These are phyloP conservation scores for Tricholoma furcatifolium DNA, from an alignment of 768 basidiomycete species.

Conservation along the genomic window DNA sequence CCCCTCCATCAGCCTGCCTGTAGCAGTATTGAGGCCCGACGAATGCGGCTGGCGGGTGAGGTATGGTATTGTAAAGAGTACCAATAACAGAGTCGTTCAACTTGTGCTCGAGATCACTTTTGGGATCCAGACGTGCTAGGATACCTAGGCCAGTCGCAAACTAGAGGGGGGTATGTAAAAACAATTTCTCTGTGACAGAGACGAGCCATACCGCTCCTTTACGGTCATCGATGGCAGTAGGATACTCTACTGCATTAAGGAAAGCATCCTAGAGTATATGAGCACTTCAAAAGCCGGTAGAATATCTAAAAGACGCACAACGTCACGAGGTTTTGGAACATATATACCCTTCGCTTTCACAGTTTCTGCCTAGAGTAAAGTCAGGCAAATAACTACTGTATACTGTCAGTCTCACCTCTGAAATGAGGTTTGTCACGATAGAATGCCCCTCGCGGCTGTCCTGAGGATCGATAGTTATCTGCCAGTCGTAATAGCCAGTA, in stretches of 20 bases:
- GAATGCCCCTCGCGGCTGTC: slow-evolving; percentile 31
- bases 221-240: slow-evolving; percentile 41
- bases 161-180: slow-evolving; percentile 10
- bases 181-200: background rate
- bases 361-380: slow-evolving; percentile 11
- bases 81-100: slow-evolving; percentile 29
- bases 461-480: slow-evolving; percentile 30
- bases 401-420: slow-evolving; percentile 14
- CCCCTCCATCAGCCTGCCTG: slow-evolving; percentile 47
- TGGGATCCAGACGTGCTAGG: slow-evolving; percentile 23
- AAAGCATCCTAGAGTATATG: slow-evolving; percentile 24
- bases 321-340: slow-evolving; percentile 20
- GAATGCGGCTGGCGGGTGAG: slow-evolving; percentile 42
- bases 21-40: slow-evolving; percentile 34
- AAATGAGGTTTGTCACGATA: slow-evolving; percentile 30
- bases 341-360: slow-evolving; percentile 22
- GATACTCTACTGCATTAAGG: slow-evolving; percentile 23
- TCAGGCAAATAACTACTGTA: background rate
- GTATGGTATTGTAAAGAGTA: slow-evolving; percentile 58
- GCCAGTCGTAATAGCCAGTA: slow-evolving; percentile 44
- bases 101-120: slow-evolving; percentile 16
- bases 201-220: slow-evolving; percentile 24
- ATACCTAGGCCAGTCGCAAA: slow-evolving; percentile 27
- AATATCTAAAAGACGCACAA: slow-evolving; percentile 14
- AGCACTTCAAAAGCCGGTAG: background rate